Evolutionary conservation across 768 basidiomycete species (phyloP), one percentile per base, ranked within the genome.

Genomic region (Porphyrellus cyaneotinctus): DNA sequence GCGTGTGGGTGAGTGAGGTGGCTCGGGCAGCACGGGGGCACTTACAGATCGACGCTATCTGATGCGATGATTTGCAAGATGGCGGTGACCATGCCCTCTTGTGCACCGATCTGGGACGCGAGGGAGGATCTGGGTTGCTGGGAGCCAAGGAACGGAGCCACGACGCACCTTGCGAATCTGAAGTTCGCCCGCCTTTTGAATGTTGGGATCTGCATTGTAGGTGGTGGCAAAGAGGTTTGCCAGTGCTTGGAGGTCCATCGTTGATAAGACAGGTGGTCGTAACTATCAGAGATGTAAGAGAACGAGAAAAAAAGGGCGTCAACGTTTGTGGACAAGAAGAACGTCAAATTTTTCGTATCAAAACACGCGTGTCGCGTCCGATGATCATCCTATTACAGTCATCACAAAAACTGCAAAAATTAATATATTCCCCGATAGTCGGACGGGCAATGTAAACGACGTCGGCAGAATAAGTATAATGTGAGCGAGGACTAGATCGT

Each of bases 1-100:
- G 33, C 53, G 18, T 28, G 47, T 5, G 41, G 11, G 24, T 50
- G 52, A 52, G 39, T 22, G 14, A 3, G 47, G 44, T 18, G 20
- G 35, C n/a, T n/a, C 2, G 32, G 26, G 31, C 14, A 7, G 37
- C 15, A 5, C 31, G 18, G 57, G 9, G 65, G 61, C 49, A 81
- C 84, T 76, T 64, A 93, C 85, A 82, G 72, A 73, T 91, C 88
- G 63, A 90, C 78, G 62, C 71, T 80, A 74, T 88, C 87, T 55
- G 82, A 77, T 30, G 82, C 85, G 64, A 95, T 87, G 61, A 95
- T 93, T 72, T 91, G 88, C 55, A 95, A 74, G 59, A 93, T 78
- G 51, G 86, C 86, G n/a, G 85, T 73, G 57, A 93, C 76, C 74
- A 94, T 80, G 65, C 92, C 92, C 69, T 91, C 87, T 66, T 91